These are phyloP conservation scores for Kuraishia hungarica DNA, from an alignment of 805 yeast species.

Conservation along the genomic window DNA sequence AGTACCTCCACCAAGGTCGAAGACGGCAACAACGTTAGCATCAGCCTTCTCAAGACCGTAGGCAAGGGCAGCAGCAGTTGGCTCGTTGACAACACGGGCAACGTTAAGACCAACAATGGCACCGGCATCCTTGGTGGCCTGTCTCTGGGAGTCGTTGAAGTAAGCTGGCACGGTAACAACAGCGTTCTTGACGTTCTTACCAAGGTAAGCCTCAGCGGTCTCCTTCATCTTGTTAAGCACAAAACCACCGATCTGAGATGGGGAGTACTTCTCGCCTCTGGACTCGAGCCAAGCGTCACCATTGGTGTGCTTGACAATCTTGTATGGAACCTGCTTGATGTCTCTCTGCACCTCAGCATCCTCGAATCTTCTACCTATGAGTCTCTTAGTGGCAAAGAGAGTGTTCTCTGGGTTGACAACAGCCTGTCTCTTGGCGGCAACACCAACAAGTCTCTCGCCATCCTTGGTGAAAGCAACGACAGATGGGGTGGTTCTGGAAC, in stretches of 20 bases:
- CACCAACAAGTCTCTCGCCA: constrained; percentile 48
- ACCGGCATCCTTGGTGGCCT: constrained; percentile 96
- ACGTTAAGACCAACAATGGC: constrained; percentile 92
- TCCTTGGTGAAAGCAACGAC: constrained; percentile 56
- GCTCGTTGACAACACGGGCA: constrained; percentile 84
- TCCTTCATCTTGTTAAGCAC: constrained; percentile 95
- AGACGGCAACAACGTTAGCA: constrained; percentile 68
- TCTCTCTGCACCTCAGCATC: constrained; percentile 69
- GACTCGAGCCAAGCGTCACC: constrained; percentile 66
- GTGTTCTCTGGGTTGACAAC: constrained; percentile 70
- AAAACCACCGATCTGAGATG: constrained; percentile 64
- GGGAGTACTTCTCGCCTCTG: constrained; percentile 42
- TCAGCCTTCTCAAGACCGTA: constrained; percentile 82
- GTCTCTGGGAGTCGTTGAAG: constrained; percentile 87
- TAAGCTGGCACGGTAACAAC: constrained; percentile 89
- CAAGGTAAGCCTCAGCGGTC: constrained; percentile 89
- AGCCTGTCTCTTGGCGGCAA: constrained; percentile 72
- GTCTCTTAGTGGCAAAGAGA: constrained; percentile 72
- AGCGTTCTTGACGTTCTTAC: constrained; percentile 82
- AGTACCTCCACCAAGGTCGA: constrained; percentile 98
- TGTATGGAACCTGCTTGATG: constrained; percentile 52
- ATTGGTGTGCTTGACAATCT: constrained; percentile 46
- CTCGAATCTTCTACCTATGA: constrained; percentile 64
- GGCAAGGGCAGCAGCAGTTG: constrained; percentile 91
- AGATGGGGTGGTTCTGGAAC: constrained; percentile 74